These are phyloP conservation scores for Metschnikowia anglica DNA, from an alignment of 805 yeast species.

Conservation along the genomic window DNA sequence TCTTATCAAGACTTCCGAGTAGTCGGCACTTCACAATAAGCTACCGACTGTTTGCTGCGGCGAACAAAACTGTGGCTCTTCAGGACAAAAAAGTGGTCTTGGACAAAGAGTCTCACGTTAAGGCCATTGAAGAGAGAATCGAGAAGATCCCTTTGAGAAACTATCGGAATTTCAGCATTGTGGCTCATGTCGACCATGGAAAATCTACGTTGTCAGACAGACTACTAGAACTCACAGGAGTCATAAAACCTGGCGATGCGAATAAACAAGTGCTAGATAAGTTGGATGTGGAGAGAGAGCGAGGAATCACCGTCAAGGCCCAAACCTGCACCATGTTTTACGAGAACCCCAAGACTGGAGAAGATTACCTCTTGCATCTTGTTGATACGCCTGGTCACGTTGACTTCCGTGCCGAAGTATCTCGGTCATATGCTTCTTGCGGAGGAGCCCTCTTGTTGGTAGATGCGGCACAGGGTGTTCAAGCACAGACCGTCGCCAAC, in stretches of 20 bases:
- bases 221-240: constrained; percentile 83
- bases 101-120: constrained; percentile 35
- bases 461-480: constrained; percentile 95
- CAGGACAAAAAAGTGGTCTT: constrained; percentile 30
- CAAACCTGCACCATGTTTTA: constrained; percentile 96
- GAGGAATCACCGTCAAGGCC: constrained; percentile 96
- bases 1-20: background rate
- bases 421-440: constrained; percentile 92
- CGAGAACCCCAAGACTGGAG: constrained; percentile 50
- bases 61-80: constrained; percentile 19
- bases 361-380: constrained; percentile 81
- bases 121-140: constrained; percentile 54
- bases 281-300: constrained; percentile 89
- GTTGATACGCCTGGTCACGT: constrained; percentile 99
- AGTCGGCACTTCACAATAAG: constrained; percentile 1
- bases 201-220: constrained; percentile 90
- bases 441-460: constrained; percentile 89
- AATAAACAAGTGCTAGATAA: constrained; percentile 87
- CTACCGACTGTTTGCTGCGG: constrained; percentile 4
- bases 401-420: constrained; percentile 90
- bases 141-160: constrained; percentile 77
- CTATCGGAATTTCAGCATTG: constrained; percentile 88
- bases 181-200: constrained; percentile 93
- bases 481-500: constrained; percentile 98
- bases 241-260: constrained; percentile 63